Percentiles rank a stretch among this genome's conserved stretches.
These are phyloP conservation scores for Citrullus amarus DNA, from an alignment of 306 rosid genomes.

Conservation along the genomic window DNA sequence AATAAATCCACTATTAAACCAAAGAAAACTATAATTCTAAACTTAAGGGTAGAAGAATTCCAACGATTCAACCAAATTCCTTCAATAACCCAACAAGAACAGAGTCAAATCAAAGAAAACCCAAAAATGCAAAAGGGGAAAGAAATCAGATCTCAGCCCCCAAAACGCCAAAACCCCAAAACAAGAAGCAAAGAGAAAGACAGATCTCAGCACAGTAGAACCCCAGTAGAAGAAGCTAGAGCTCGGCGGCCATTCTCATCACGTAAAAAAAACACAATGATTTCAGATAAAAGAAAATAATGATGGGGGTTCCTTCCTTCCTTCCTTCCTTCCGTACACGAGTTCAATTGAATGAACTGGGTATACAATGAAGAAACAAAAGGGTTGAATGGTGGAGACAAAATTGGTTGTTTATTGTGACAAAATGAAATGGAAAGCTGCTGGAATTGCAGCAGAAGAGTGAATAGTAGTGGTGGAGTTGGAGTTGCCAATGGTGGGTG, in stretches of 20 bases:
- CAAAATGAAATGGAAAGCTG: slow-evolving; percentile 29
- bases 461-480: slow-evolving; percentile 17
- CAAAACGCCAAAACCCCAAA: slow-evolving; percentile 15
- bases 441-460: slow-evolving; percentile 2
- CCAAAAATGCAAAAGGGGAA: slow-evolving; percentile 6
- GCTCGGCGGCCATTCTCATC: slow-evolving; percentile 17
- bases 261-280: slow-evolving; percentile 11
- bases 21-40: slow-evolving; percentile 16
- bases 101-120: background rate
- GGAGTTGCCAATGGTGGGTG: slow-evolving; percentile 17
- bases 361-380: slow-evolving; percentile 15
- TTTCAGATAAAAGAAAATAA: background rate
- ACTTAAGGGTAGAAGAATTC: background rate
- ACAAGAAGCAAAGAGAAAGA: slow-evolving; percentile 22
- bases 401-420: slow-evolving; percentile 21
- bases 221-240: slow-evolving; percentile 17
- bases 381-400: slow-evolving; percentile 1
- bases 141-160: slow-evolving; percentile 46
- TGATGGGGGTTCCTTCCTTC: background rate
- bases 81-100: background rate
- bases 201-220: slow-evolving; percentile 41
- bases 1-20: background rate
- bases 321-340: background rate
- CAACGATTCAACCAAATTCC: background rate
- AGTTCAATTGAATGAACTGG: background rate